phyloP scores from a whole-genome alignment of 148 eudicot genomes.

The Polygonum maritimum region DNA sequence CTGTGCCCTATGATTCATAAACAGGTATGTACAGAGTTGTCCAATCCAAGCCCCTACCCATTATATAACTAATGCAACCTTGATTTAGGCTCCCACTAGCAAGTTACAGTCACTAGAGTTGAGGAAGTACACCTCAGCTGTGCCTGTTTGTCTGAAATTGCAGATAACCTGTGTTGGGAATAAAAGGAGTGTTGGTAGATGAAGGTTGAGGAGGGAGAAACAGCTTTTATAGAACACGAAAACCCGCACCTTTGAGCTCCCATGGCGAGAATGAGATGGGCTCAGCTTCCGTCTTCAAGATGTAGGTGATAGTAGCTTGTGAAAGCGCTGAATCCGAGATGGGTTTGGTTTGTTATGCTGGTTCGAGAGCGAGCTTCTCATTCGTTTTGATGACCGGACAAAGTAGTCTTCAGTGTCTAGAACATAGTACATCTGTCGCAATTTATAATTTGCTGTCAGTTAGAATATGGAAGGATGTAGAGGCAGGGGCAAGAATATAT shows the following conservation, averaged over 20 bases:
- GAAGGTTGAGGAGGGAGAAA: background rate
- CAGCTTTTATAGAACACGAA: background rate
- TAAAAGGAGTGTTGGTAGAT: background rate
- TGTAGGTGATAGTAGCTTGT: conserved; percentile 29
- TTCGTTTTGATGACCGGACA: conserved; percentile 35
- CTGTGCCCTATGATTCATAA: conserved; percentile 5
- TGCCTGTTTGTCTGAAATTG: background rate
- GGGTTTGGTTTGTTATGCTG: conserved; percentile 15
- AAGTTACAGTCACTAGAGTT: background rate
- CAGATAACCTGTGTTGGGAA: background rate
- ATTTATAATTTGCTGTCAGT: background rate
- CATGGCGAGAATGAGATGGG: background rate
- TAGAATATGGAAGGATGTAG: background rate
- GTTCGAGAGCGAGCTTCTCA: conserved; percentile 21
- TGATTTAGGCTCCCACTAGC: background rate
- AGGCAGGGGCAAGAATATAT: background rate
- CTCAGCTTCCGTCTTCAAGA: background rate
- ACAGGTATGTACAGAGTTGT: background rate
- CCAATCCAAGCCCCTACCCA: background rate
- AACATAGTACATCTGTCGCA: conserved; percentile 69
- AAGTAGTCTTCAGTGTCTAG: conserved; percentile 81
- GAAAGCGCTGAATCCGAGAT: conserved; percentile 41
- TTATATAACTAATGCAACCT: background rate
- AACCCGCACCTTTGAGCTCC: background rate
- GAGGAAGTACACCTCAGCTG: background rate